Conservation (phyloP, 1,284 basidiomycete genomes). For the Boletellus dicymbophilus region DNA sequence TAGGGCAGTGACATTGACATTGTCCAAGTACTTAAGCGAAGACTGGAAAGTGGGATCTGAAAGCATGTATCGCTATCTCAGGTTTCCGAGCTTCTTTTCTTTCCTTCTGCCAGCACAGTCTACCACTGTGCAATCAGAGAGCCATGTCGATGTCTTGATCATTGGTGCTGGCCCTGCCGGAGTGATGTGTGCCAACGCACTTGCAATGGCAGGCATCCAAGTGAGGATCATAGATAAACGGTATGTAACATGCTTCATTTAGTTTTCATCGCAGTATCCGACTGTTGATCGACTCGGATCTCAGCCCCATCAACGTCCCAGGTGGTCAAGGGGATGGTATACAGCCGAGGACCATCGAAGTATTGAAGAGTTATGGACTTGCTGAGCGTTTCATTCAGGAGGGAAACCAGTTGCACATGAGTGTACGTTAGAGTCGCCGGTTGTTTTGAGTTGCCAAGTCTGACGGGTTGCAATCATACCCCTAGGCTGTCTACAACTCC, state of each 20-base stretch:
- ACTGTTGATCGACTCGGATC: neutral
- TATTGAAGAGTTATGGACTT: slow-evolving; percentile 79
- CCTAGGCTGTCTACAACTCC: slow-evolving; percentile 75
- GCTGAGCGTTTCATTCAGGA: slow-evolving; percentile 63
- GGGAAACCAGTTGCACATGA: slow-evolving; percentile 69
- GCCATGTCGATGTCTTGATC: slow-evolving; percentile 55
- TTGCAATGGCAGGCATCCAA: slow-evolving; percentile 58
- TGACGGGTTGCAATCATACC: neutral
- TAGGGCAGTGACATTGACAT: too few species aligned
- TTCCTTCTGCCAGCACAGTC: neutral
- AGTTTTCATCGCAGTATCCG: too few species aligned
- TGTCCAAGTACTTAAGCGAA: too few species aligned
- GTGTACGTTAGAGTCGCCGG: slow-evolving; percentile 41
- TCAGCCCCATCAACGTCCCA: slow-evolving; percentile 55
- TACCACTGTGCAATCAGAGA: slow-evolving; percentile 26
- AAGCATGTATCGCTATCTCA: too few species aligned
- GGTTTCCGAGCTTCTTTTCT: too few species aligned
- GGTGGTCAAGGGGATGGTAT: slow-evolving; percentile 82
- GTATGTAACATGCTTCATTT: slow-evolving; percentile 32
- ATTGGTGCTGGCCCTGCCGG: slow-evolving; percentile 61
- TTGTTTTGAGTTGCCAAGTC: neutral
- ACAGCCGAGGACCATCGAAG: slow-evolving; percentile 76
- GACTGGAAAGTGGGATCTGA: too few species aligned
- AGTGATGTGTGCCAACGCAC: slow-evolving; percentile 63
- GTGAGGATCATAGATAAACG: slow-evolving; percentile 70